These are phyloP conservation scores for Tricholoma hemisulphureum DNA, from an alignment of 768 basidiomycete species.

Conservation along the genomic window DNA sequence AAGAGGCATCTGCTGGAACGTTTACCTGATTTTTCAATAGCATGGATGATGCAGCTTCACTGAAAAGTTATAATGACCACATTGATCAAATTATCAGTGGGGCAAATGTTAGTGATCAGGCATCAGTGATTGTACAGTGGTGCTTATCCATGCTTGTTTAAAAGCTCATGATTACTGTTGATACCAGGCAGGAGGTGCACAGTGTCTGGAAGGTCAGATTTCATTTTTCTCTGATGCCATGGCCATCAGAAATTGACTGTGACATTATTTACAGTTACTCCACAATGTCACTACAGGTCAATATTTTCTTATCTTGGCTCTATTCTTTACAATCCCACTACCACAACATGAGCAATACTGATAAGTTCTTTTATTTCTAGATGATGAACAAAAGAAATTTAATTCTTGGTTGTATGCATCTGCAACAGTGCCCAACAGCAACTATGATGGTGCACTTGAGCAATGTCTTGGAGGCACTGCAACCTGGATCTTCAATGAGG, in stretches of 20 bases:
- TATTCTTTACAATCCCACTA: neutral
- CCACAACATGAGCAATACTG: neutral
- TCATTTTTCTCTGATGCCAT: neutral
- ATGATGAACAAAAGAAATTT: neutral
- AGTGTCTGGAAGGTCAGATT: neutral
- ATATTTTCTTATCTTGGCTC: neutral
- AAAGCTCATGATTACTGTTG: neutral
- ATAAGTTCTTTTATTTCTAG: neutral
- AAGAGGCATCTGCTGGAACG: neutral
- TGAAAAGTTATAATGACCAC: neutral
- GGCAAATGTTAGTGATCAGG: neutral
- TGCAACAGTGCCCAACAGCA: neutral
- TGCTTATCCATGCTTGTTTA: neutral
- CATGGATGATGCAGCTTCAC: neutral
- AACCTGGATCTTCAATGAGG: neutral
- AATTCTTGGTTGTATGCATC: neutral
- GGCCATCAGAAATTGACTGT: neutral
- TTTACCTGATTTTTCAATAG: neutral
- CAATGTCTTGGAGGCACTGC: neutral
- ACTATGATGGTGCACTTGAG: neutral
- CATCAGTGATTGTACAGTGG: neutral
- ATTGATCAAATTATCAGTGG: neutral
- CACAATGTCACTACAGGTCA: neutral
- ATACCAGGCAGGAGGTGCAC: neutral
- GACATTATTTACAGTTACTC: neutral